Base-by-base conservation (phyloP, 2,329 filamentous ascomycete genomes). In the Elsinoe ampelina region DNA sequence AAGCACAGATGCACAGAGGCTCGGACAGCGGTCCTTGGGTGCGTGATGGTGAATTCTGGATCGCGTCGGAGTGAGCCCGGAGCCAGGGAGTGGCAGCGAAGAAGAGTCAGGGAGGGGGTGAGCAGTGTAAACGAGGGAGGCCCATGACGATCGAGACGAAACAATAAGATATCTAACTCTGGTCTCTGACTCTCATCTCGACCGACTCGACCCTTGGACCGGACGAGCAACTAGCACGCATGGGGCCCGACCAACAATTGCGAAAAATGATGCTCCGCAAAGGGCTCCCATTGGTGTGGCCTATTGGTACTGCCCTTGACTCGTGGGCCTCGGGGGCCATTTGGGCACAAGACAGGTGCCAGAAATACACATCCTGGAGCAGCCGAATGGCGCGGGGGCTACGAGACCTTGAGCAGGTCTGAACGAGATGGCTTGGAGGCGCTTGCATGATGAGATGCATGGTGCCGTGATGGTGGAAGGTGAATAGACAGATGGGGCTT, bases 21-120 rank as follows among this genome's bases (percentile, higher is more conserved):
- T 52, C 48, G 48, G 48, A 52, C 48, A 35, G 54, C 42, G 54
- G 22, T 45, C 41, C 30, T 41, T 56, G 54, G 47, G 26, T 30
- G 26, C 26, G 26, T 30, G 26, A 30, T 30, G 26, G 26, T 30
- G 26, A 30, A 30, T 30, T 56, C 54, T 56, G 54, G 54, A 56
- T 56, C 54, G 54, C 54, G 54, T 56, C 54, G 41, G 41, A 56
- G 54, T 56, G 54, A 56, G 20, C 54, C 54, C 54, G 54, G 54
- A 36, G 54, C 34, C 30, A 54, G 26, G 50, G 32, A 54, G 50
- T 15, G 11, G 13, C 12, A 47, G 17, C 22, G 35, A 38, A 26
- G 32, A 17, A 55, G 52, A 42, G 39, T 42, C 52, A 55, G 32
- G 52, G 38, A 55, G 50, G 48, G 32, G 48, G 48, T 52, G 26